Percentiles rank a stretch among this genome's conserved stretches.
These are phyloP conservation scores for Lipomyces orientalis DNA, from an alignment of 805 yeast species.

Conservation along the genomic window DNA sequence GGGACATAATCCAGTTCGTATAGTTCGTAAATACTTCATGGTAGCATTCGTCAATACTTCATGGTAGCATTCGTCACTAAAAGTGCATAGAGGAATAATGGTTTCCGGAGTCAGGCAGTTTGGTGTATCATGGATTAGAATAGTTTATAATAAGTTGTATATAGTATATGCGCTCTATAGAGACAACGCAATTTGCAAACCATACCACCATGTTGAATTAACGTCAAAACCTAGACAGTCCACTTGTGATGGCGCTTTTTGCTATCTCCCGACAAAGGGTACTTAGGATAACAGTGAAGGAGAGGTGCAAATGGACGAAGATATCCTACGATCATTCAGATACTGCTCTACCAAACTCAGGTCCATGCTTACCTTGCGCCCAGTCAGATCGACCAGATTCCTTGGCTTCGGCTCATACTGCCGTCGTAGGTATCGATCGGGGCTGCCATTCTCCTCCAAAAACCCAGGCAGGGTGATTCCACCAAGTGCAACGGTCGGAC, in stretches of 20 bases:
- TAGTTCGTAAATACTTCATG: neutral
- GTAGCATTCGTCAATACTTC: too few relatives aligned
- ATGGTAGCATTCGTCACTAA: neutral
- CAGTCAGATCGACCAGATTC: constrained; percentile 16
- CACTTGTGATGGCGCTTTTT: constrained; percentile 6
- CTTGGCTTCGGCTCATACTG: constrained; percentile 14
- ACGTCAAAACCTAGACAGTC: constrained; percentile 3
- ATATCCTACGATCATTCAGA: constrained; percentile 6
- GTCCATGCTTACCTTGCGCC: constrained; percentile 3
- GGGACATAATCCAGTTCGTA: neutral
- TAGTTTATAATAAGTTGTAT: neutral
- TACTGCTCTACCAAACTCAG: neutral
- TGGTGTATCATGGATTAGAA: neutral
- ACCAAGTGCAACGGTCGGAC: neutral
- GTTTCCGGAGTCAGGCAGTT: neutral
- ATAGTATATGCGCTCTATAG: neutral
- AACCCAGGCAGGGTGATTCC: constrained; percentile 5
- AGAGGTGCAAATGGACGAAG: constrained; percentile 16
- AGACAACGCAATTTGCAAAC: neutral
- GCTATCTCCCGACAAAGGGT: constrained; percentile 6
- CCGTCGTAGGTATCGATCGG: constrained; percentile 15
- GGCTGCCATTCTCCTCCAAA: constrained; percentile 6
- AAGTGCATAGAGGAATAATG: neutral
- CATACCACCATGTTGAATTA: neutral
- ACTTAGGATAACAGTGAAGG: constrained; percentile 10